Evolutionary conservation across 148 eudicot genomes (phyloP).

Genomic region (Amaranthus cruentus): DNA sequence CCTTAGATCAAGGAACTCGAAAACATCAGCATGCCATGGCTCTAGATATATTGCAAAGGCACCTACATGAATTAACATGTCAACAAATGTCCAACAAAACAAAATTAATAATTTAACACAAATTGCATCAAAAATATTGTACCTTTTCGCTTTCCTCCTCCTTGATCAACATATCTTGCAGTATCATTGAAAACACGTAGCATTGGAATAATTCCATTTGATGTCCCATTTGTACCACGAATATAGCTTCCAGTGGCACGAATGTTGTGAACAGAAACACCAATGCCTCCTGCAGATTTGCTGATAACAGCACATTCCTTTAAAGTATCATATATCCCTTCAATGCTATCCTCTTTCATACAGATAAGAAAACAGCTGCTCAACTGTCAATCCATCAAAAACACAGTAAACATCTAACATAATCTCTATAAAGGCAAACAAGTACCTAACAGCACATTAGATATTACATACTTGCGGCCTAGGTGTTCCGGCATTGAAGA

Average conservation of each 20-base stretch:
- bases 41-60: slow-evolving; percentile 97
- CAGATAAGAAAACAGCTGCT: slow-evolving; percentile 92
- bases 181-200: slow-evolving; percentile 93
- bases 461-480: slow-evolving; percentile 69
- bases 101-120: background rate
- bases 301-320: slow-evolving; percentile 91
- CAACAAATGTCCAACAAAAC: background rate
- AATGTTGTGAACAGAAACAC: slow-evolving; percentile 59
- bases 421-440: background rate
- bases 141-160: slow-evolving; percentile 98
- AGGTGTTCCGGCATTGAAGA: slow-evolving; percentile 92
- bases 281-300: slow-evolving; percentile 91
- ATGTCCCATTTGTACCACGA: slow-evolving; percentile 95
- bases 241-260: slow-evolving; percentile 97
- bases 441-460: background rate
- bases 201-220: slow-evolving; percentile 98
- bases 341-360: slow-evolving; percentile 94
- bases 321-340: slow-evolving; percentile 85
- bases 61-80: slow-evolving; percentile 37
- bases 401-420: background rate
- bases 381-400: slow-evolving; percentile 42
- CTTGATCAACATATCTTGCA: slow-evolving; percentile 98
- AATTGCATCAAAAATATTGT: background rate
- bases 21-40: slow-evolving; percentile 97
- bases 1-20: slow-evolving; percentile 80